Conservation (phyloP, 352 stramenopile genomes). For the Pythium volutum region DNA sequence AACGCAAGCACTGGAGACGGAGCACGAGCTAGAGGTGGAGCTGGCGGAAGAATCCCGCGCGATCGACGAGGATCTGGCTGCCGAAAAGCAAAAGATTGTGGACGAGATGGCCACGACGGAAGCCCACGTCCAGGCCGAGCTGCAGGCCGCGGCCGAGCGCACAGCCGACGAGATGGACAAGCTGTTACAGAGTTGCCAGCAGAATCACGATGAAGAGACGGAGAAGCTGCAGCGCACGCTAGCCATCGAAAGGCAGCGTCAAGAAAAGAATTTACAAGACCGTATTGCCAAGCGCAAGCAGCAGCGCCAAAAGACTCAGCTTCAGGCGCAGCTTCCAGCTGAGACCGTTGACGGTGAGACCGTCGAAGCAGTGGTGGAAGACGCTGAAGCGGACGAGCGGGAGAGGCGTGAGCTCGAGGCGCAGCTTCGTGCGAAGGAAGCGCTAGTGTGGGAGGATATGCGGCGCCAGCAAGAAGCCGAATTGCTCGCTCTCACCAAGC, state of each 20-base stretch:
- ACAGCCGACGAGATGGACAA: slow-evolving; percentile 36
- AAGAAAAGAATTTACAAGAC: slow-evolving; percentile 53
- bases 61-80: slow-evolving; percentile 16
- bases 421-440: slow-evolving; percentile 36
- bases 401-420: slow-evolving; percentile 35
- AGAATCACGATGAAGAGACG: slow-evolving; percentile 32
- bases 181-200: slow-evolving; percentile 21
- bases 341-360: background rate
- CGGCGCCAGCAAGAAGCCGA: slow-evolving; percentile 22
- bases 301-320: slow-evolving; percentile 25
- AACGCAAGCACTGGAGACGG: background rate
- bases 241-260: slow-evolving; percentile 36
- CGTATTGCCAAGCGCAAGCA: slow-evolving; percentile 51
- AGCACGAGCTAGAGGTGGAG: slow-evolving; percentile 9
- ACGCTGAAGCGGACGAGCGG: slow-evolving; percentile 28
- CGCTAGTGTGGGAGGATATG: slow-evolving; percentile 27
- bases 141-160: slow-evolving; percentile 25
- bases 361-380: slow-evolving; percentile 10
- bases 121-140: slow-evolving; percentile 2
- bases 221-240: slow-evolving; percentile 28
- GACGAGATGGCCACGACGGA: slow-evolving; percentile 16
- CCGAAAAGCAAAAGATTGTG: slow-evolving; percentile 24
- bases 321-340: slow-evolving; percentile 6
- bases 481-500: slow-evolving; percentile 3
- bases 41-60: slow-evolving; percentile 26